Evolutionary conservation across 148 eudicot species (phyloP), one percentile per base, ranked within the genome.

Genomic region (Nepenthes gracilis): DNA sequence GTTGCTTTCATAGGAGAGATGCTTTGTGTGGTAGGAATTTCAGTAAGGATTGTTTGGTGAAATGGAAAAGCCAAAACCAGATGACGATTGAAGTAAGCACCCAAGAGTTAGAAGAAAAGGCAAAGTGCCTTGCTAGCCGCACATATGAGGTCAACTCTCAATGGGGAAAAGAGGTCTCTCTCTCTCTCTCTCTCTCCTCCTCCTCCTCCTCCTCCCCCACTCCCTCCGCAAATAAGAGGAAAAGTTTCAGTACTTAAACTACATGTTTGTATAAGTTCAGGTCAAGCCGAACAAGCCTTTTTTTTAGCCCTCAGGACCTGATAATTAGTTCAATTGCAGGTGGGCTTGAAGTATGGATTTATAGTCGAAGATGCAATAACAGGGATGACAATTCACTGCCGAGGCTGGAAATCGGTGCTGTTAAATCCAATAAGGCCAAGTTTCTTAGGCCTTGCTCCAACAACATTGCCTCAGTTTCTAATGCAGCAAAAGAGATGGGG

Each of bases 1-100:
- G 93, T 47, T 91, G 97, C 71, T 91, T 91, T 63, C 97, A 87
- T 59, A 78, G 82, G 49, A 77, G 97, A 78, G 96, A 85, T 4
- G 64, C 69, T 38, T 62, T 91, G 0, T 75, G 80, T 54, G 97
- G 97, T 12, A 75, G 60, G 61, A 77, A 70, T 43, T 82, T 68
- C 62, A 74, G 62, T 35, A 69, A 75, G 55, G 79, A 58, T 55
- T 61, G 61, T 57, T 64, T 45, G 59, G 60, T 64, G 23, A 60
- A 77, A 2, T 77, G 83, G 95, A 75, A 47, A 63, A 55, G 6
- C 14, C 67, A 70, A 15, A 70, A 57, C 35, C 58, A 8, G 1
- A 14, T 13, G 2, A 59, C 53, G n/a, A 65, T 40, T 1, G 67
- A 62, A 23, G 23, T 23, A 23, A 23, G 23, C 23, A 23, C 23